Evolutionary conservation across 2,329 filamentous ascomycete genomes (phyloP).

Genomic region (Rhytidhysteron rufulum): DNA sequence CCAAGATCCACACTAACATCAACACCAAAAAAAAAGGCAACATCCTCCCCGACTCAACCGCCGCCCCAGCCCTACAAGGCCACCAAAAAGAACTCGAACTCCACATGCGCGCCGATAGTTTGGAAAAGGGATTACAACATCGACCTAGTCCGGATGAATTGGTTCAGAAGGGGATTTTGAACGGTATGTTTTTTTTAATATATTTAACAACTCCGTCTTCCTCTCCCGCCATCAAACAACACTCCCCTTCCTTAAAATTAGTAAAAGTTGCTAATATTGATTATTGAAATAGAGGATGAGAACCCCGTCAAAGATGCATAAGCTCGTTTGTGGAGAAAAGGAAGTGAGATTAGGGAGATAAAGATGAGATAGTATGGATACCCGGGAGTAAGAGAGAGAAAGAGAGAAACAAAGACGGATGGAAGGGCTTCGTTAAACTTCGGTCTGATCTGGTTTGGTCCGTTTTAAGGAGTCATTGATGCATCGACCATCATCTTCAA

Average conservation of each 20-base stretch:
- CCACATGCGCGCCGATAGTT: slow-evolving; percentile 79
- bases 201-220: not conserved
- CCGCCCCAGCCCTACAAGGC: slow-evolving; percentile 73
- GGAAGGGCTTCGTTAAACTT: no score
- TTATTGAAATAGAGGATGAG: slow-evolving; percentile 15
- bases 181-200: slow-evolving; percentile 8
- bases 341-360: no score
- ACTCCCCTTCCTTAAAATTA: not conserved
- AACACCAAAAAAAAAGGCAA: slow-evolving; percentile 56
- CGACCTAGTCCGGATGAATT: slow-evolving; percentile 73
- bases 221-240: not conserved
- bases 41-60: slow-evolving; percentile 75
- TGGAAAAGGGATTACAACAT: slow-evolving; percentile 82
- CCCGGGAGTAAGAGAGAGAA: no score
- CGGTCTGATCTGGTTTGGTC: no score
- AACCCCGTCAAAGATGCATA: slow-evolving; percentile 27
- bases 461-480: no score
- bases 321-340: no score
- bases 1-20: slow-evolving; percentile 3
- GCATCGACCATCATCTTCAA: no score
- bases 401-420: no score
- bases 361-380: no score
- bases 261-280: not conserved
- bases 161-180: slow-evolving; percentile 75
- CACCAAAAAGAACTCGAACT: slow-evolving; percentile 81